phyloP scores from a whole-genome alignment of 2,329 filamentous ascomycete species.

The Botrytis paeoniae region DNA sequence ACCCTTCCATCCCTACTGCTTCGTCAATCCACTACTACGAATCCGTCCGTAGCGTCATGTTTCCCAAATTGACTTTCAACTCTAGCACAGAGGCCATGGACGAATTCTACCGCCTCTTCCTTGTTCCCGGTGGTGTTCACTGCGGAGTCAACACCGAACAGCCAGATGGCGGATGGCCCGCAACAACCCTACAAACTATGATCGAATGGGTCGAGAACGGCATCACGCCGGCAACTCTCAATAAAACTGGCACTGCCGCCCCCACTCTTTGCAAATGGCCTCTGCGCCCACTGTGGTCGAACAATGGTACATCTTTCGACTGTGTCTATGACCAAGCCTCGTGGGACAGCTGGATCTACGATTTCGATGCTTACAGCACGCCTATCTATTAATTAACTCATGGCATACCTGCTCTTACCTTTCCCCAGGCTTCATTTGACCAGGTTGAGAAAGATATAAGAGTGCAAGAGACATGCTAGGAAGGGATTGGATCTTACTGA shows the following conservation, averaged over 20 bases:
- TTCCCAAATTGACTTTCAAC: background rate
- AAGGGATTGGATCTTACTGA: background rate
- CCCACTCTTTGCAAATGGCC: background rate
- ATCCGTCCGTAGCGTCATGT: background rate
- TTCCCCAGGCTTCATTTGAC: background rate
- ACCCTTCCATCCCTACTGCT: background rate
- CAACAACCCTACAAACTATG: background rate
- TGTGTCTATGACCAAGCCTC: background rate
- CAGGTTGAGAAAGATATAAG: background rate
- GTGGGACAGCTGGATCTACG: background rate
- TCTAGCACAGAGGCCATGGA: background rate
- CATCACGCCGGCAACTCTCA: background rate
- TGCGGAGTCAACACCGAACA: background rate
- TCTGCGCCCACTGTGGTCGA: background rate
- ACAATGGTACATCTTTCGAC: background rate
- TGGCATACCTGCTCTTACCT: too few relatives aligned
- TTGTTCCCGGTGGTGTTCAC: background rate
- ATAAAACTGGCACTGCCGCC: background rate
- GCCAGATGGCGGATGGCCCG: background rate
- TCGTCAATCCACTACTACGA: background rate
- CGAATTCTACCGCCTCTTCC: background rate
- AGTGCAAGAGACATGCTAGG: background rate
- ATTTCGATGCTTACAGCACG: background rate
- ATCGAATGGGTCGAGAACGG: background rate
- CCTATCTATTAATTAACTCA: background rate